Conservation (phyloP, 2,329 filamentous ascomycete genomes). For the Epichloe typhina region DNA sequence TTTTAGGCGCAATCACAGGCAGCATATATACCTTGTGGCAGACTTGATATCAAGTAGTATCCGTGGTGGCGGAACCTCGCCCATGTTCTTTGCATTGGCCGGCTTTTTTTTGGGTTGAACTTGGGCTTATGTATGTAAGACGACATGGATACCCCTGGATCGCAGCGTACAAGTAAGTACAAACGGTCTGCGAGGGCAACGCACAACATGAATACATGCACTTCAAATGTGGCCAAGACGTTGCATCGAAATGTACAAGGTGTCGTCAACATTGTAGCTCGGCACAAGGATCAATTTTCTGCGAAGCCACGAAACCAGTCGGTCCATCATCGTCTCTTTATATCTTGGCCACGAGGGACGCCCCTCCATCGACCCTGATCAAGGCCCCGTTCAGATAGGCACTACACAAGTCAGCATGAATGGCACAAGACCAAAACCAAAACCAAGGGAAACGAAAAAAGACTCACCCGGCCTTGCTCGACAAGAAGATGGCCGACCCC, state of each 20-base stretch:
- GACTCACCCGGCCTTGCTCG: conserved; percentile 47
- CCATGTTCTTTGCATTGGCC: background rate
- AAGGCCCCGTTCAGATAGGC: conserved; percentile 53
- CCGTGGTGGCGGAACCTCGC: too few species aligned
- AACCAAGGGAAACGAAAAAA: conserved; percentile 11
- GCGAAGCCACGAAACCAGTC: too few species aligned
- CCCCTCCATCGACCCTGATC: conserved; percentile 48
- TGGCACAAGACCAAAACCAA: conserved; percentile 38
- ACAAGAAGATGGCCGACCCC: conserved; percentile 57
- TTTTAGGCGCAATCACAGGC: background rate
- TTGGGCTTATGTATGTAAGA: background rate
- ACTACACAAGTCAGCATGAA: conserved; percentile 9
- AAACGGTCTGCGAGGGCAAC: too few species aligned
- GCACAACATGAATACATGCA: too few species aligned
- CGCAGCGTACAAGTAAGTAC: background rate
- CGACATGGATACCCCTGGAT: conserved; percentile 1
- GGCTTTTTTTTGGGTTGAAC: background rate
- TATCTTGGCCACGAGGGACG: conserved; percentile 31
- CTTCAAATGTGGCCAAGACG: too few species aligned
- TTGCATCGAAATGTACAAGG: too few species aligned
- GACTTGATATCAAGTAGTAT: background rate
- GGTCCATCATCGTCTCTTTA: conserved; percentile 10
- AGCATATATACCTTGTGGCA: background rate
- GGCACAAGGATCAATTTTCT: background rate
- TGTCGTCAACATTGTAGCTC: too few species aligned